Conservation (phyloP, 768 basidiomycete species). For the Pleurotus sapidus region DNA sequence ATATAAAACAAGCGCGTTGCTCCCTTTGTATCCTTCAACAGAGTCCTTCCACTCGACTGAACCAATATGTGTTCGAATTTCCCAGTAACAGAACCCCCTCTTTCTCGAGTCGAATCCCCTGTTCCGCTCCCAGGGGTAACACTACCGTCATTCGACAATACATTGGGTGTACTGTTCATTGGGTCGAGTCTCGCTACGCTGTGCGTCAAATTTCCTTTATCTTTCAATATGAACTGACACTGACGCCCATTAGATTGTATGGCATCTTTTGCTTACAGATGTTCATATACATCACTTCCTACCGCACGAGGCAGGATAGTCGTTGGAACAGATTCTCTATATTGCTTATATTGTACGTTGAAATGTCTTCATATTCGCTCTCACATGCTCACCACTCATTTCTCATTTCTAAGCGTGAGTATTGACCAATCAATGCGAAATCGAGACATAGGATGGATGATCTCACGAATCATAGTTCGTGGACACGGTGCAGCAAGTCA, state of each 20-base stretch:
- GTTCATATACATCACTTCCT: constrained; percentile 3
- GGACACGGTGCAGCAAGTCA: not conserved
- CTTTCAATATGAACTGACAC: not conserved
- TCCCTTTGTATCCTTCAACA: no score
- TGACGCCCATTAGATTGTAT: not conserved
- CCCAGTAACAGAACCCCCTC: no score
- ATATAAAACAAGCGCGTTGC: no score
- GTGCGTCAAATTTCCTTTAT: not conserved
- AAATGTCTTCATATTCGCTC: not conserved
- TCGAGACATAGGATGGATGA: no score
- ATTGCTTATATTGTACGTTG: not conserved
- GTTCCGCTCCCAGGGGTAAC: not conserved
- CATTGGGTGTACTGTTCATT: constrained; percentile 7
- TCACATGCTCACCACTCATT: not conserved
- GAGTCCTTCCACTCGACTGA: no score
- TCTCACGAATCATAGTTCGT: not conserved
- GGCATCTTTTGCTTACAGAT: constrained; percentile 6
- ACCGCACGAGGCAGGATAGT: not conserved
- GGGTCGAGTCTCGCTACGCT: not conserved
- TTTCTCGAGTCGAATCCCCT: not conserved
- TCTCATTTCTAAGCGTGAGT: not conserved
- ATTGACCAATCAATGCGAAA: not conserved
- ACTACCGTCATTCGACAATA: constrained; percentile 6
- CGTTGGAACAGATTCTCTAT: not conserved
- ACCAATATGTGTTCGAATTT: no score